Evolutionary conservation across 495 filamentous ascomycete genomes (phyloP).

Genomic region (Extremus antarcticus): DNA sequence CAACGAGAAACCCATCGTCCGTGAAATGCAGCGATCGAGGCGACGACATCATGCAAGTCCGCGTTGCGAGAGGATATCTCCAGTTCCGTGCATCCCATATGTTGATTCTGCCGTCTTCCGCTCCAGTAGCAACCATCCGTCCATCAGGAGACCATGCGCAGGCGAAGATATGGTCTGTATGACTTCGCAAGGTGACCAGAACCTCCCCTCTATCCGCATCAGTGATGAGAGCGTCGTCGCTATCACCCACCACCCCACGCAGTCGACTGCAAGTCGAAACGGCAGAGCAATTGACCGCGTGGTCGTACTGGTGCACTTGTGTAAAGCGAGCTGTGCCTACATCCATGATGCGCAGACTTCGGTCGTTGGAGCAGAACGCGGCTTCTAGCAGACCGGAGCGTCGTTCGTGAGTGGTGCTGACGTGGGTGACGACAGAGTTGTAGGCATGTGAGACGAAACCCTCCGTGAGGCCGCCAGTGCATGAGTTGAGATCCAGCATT

Average conservation of each 20-base stretch:
- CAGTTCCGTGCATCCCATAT: conserved; percentile 80
- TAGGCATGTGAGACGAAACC: conserved; percentile 55
- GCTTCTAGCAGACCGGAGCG: conserved; percentile 45
- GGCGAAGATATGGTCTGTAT: conserved; percentile 77
- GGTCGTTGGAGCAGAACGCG: conserved; percentile 79
- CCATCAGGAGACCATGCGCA: conserved; percentile 89
- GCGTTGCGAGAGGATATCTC: conserved; percentile 48
- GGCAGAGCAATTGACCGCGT: conserved; percentile 74
- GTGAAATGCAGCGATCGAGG: conserved; percentile 73
- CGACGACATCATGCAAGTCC: conserved; percentile 67
- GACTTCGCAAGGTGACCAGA: conserved; percentile 50
- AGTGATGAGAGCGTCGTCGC: conserved; percentile 46
- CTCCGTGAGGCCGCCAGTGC: conserved; percentile 36
- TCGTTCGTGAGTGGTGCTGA: conserved; percentile 56
- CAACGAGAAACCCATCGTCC: conserved; percentile 62
- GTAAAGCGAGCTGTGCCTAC: conserved; percentile 56
- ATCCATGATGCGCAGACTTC: conserved; percentile 63
- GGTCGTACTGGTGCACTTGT: conserved; percentile 48
- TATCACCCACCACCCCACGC: conserved; percentile 65
- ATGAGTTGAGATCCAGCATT: conserved; percentile 45
- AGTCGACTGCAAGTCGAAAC: conserved; percentile 70
- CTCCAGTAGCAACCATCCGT: conserved; percentile 77
- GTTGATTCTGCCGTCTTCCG: conserved; percentile 74
- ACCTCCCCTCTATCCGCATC: conserved; percentile 51
- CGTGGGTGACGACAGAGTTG: conserved; percentile 80